Evolutionary conservation across 73 alveolate species (phyloP).

Genomic region (Paramecium sexaurelia): DNA sequence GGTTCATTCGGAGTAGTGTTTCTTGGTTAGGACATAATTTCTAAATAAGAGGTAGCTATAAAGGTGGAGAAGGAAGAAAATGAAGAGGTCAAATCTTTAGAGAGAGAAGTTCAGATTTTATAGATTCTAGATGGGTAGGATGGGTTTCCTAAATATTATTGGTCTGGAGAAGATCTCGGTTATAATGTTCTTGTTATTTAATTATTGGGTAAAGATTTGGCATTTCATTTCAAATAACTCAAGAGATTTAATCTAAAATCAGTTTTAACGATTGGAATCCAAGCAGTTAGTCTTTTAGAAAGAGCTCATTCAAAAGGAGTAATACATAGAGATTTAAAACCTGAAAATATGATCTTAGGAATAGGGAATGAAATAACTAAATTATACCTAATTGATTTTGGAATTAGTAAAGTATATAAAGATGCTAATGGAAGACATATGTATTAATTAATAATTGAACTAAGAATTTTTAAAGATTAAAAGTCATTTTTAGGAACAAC

Average conservation of each 20-base stretch:
- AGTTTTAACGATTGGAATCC: constrained; percentile 50
- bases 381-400: constrained; percentile 58
- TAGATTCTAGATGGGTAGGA: constrained; percentile 55
- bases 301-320: constrained; percentile 62
- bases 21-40: constrained; percentile 61
- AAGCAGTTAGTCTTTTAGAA: constrained; percentile 18
- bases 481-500: constrained; percentile 72
- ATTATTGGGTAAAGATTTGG: constrained; percentile 64
- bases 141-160: constrained; percentile 54
- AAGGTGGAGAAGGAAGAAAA: constrained; percentile 67
- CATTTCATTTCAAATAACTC: constrained; percentile 55
- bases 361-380: constrained; percentile 51
- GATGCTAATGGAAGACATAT: constrained; percentile 65
- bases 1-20: constrained; percentile 94
- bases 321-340: constrained; percentile 68
- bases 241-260: constrained; percentile 60
- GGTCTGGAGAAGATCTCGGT: constrained; percentile 66
- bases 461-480: constrained; percentile 62
- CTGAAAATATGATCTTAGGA: constrained; percentile 68
- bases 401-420: constrained; percentile 63
- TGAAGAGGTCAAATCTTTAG: constrained; percentile 63
- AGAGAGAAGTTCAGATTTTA: constrained; percentile 64
- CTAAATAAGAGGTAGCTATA: constrained; percentile 63
- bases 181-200: constrained; percentile 56
- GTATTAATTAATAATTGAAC: neutral